A percentile compares a stretch with the other conserved stretches of the same genome.
These are phyloP conservation scores for Aspergillus bridgeri DNA, from an alignment of 495 filamentous ascomycete species.

Conservation along the genomic window DNA sequence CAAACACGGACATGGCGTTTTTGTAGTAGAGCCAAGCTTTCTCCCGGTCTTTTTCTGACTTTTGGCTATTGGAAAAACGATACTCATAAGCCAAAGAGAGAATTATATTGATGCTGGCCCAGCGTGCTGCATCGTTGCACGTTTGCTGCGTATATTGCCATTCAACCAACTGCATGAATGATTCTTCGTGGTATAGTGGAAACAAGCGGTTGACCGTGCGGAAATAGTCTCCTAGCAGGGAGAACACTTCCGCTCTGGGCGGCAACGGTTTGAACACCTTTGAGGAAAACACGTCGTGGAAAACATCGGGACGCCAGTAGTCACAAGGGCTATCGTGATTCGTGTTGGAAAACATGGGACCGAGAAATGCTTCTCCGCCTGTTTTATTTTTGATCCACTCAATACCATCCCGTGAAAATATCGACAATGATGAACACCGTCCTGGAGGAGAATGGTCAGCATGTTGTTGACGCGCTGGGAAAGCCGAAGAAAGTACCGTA, in stretches of 20 bases:
- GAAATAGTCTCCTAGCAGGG: slow-evolving; percentile 85
- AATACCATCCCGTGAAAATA: slow-evolving; percentile 90
- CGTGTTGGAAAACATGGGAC: slow-evolving; percentile 70
- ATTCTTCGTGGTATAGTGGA: slow-evolving; percentile 89
- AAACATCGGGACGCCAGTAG: slow-evolving; percentile 90
- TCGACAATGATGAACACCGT: slow-evolving; percentile 88
- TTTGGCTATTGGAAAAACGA: slow-evolving; percentile 82
- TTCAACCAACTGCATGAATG: slow-evolving; percentile 93
- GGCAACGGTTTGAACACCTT: slow-evolving; percentile 77
- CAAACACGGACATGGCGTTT: slow-evolving; percentile 87
- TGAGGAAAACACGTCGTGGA: slow-evolving; percentile 81
- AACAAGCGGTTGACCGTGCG: slow-evolving; percentile 96
- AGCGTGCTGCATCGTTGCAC: slow-evolving; percentile 91
- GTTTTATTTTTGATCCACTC: slow-evolving; percentile 98
- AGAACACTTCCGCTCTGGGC: slow-evolving; percentile 71
- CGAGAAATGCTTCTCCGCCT: slow-evolving; percentile 81
- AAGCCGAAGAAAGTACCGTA: slow-evolving; percentile 58
- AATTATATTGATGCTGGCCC: slow-evolving; percentile 91
- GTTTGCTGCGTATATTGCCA: slow-evolving; percentile 88
- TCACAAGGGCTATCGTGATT: slow-evolving; percentile 80
- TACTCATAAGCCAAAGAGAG: slow-evolving; percentile 86
- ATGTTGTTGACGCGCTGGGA: slow-evolving; percentile 2
- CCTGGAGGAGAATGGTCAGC: slow-evolving; percentile 48
- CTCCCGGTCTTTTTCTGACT: slow-evolving; percentile 80
- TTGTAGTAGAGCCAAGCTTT: slow-evolving; percentile 92